Percentiles rank a stretch among this genome's conserved stretches.
Evolutionary conservation across 2,329 filamentous ascomycete species (phyloP).

Genomic region (Davidsoniella virescens): DNA sequence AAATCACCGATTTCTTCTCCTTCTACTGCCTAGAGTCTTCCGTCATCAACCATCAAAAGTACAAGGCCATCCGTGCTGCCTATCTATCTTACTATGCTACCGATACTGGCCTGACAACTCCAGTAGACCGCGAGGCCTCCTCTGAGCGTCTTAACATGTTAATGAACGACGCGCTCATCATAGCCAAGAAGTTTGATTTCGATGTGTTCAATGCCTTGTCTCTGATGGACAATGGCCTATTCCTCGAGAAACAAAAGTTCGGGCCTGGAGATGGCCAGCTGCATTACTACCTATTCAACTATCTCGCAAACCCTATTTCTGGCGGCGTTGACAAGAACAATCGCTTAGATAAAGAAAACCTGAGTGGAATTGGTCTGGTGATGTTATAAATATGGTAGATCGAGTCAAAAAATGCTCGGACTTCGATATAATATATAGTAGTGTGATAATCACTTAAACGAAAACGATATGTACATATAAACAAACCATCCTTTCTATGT

Average conservation of each 20-base stretch:
- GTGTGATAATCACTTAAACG: no score
- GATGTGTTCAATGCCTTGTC: slow-evolving; percentile 96
- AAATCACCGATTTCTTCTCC: slow-evolving; percentile 91
- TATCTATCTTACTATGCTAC: slow-evolving; percentile 97
- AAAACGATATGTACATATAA: no score
- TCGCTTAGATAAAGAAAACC: slow-evolving; percentile 55
- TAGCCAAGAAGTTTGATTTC: slow-evolving; percentile 70
- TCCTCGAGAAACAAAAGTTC: slow-evolving; percentile 88
- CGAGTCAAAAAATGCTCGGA: background rate
- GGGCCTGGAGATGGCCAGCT: slow-evolving; percentile 86
- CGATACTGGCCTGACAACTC: slow-evolving; percentile 52
- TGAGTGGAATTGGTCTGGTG: slow-evolving; percentile 80
- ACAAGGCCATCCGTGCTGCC: slow-evolving; percentile 68
- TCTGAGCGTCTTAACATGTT: slow-evolving; percentile 69
- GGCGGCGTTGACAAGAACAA: slow-evolving; percentile 75
- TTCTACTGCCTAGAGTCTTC: slow-evolving; percentile 93
- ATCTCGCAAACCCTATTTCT: slow-evolving; percentile 67
- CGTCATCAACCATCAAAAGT: slow-evolving; percentile 66
- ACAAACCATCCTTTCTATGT: no score
- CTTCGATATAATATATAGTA: background rate
- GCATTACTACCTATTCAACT: slow-evolving; percentile 97
- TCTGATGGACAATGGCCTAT: slow-evolving; percentile 82
- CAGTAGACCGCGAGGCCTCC: slow-evolving; percentile 39
- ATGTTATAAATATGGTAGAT: slow-evolving; percentile 36
- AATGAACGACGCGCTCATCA: slow-evolving; percentile 69